These are phyloP conservation scores for Inonotus hispidus DNA, from an alignment of 1,284 basidiomycete genomes.

Conservation along the genomic window DNA sequence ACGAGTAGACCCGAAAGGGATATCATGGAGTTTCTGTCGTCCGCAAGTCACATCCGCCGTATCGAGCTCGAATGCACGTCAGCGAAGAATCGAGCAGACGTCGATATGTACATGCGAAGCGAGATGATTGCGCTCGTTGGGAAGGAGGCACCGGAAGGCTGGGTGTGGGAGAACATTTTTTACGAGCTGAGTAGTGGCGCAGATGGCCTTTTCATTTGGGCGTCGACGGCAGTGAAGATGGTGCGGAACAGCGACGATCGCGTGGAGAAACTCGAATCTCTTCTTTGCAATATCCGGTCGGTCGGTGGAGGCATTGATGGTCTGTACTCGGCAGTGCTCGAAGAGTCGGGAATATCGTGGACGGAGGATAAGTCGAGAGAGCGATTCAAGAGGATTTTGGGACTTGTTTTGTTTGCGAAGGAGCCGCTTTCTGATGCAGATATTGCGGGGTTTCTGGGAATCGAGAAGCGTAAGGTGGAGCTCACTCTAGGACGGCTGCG, in stretches of 20 bases:
- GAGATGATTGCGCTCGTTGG: not conserved
- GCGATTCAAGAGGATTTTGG: not conserved
- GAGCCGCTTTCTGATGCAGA: not conserved
- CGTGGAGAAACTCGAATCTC: not conserved
- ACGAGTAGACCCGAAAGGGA: not conserved
- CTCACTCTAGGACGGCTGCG: not conserved
- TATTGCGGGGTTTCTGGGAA: not conserved
- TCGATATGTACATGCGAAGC: not conserved
- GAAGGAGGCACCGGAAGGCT: not conserved
- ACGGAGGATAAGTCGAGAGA: not conserved
- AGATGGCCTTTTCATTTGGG: conserved; percentile 4
- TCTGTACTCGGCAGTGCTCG: not conserved
- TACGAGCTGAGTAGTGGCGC: not conserved
- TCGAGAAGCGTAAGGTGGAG: not conserved
- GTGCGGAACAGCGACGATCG: not conserved
- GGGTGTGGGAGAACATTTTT: not conserved
- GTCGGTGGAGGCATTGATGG: not conserved
- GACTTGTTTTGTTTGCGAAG: not conserved
- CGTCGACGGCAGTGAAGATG: not conserved
- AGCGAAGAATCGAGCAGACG: not conserved
- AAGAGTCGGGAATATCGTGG: not conserved
- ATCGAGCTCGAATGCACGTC: not conserved
- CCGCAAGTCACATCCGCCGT: not conserved
- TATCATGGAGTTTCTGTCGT: not conserved
- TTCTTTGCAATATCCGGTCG: not conserved